Evolutionary conservation across 139 green algal genomes (phyloP), one percentile per base, ranked within the genome.

Genomic region (Trebouxia sp.): DNA sequence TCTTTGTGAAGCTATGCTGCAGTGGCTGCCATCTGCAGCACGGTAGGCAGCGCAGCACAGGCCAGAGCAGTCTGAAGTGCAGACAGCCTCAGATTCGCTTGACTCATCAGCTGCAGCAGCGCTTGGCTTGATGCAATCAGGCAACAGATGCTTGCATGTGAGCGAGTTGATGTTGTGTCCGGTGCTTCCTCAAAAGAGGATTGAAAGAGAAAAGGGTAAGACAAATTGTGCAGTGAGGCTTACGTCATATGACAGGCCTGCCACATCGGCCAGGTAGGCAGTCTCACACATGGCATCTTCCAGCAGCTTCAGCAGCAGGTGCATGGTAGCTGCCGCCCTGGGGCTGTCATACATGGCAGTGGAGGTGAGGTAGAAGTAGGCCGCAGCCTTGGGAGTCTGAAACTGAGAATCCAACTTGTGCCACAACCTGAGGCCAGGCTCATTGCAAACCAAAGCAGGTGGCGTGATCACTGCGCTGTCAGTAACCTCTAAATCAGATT

Each of bases 201-300:
- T n/a, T n/a, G n/a, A n/a, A n/a, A n/a, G n/a, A n/a, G n/a, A n/a
- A n/a, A n/a, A n/a, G n/a, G n/a, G n/a, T n/a, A n/a, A n/a, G n/a
- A n/a, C n/a, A n/a, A n/a, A n/a, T n/a, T n/a, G n/a, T n/a, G 6
- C 55, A 75, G 12, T 1, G 37, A 56, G 20, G 35, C 82, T 82
- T 51, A 86, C 87, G 28, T 82, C 79, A 75, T 91, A 95, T 65
- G 85, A 74, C 81, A 98, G 87, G 1, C 88, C 90, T 26, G 93
- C 95, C 45, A 90, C 66, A 37, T 94, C 90, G 24, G 95, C 96
- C 56, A 97, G 85, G 88, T 99, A 99, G 15, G 91, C 82, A 12
- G 91, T 93, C 85, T 99, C 93, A 39, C 88, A 94, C 47, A 99
- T 84, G 38, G 74, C 82, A 70, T 99, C 96, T 69, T 97, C 92